Conservation (phyloP, 495 filamentous ascomycete genomes). For the Penicillium pancosmium region DNA sequence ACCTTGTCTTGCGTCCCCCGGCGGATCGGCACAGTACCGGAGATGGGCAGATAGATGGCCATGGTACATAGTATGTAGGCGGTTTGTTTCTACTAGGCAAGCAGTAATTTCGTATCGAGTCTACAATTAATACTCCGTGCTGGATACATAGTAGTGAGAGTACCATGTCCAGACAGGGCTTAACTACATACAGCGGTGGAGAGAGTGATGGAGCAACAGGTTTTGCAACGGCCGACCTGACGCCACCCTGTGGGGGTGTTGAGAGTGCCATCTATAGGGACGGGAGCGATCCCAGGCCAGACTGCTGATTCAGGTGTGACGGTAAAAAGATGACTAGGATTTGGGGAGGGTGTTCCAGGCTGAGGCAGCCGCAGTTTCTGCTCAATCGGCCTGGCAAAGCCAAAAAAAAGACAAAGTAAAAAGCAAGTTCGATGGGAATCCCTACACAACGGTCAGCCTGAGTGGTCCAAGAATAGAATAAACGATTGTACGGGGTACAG, state of each 20-base stretch:
- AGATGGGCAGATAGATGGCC: conserved; percentile 1
- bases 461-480: too few relatives aligned
- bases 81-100: neutral
- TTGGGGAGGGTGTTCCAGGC: conserved; percentile 19
- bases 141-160: neutral
- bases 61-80: neutral
- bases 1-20: neutral
- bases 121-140: neutral
- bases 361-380: conserved; percentile 17
- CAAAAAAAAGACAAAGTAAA: neutral
- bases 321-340: conserved; percentile 8
- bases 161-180: too few relatives aligned
- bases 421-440: neutral
- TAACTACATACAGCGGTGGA: too few relatives aligned
- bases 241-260: conserved; percentile 3
- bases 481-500: neutral
- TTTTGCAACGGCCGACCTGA: conserved; percentile 10
- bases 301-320: conserved; percentile 12
- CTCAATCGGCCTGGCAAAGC: neutral
- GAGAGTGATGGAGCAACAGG: neutral
- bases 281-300: neutral
- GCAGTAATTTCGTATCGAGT: neutral
- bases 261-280: conserved; percentile 5
- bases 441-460: too few relatives aligned
- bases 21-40: conserved; percentile 10